Evolutionary conservation across 2,329 filamentous ascomycete genomes (phyloP).

Genomic region (Aspergillus cejpii): DNA sequence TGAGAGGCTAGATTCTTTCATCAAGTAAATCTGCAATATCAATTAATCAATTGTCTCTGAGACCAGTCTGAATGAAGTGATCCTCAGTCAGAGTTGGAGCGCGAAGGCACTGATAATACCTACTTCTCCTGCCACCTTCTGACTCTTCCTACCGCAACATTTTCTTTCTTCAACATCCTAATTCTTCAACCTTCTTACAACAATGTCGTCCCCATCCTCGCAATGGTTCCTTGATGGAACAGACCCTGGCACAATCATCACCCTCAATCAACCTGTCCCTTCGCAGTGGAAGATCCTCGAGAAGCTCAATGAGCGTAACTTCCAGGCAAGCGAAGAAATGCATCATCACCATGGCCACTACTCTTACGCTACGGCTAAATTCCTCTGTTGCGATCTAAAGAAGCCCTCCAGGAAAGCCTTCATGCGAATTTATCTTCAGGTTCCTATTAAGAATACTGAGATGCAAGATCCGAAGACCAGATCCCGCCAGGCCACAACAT

Average conservation of each 20-base stretch:
- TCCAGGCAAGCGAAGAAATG: slow-evolving; percentile 3
- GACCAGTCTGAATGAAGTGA: too few species aligned
- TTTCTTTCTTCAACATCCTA: too few species aligned
- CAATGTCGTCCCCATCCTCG: slow-evolving; percentile 6
- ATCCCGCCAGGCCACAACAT: slow-evolving; percentile 10
- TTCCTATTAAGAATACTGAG: slow-evolving; percentile 7
- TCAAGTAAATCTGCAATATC: too few species aligned
- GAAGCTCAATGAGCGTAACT: slow-evolving; percentile 12
- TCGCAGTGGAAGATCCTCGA: slow-evolving; percentile 13
- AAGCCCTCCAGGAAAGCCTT: slow-evolving; percentile 7
- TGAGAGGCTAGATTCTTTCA: too few species aligned
- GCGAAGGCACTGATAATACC: too few species aligned
- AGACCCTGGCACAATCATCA: slow-evolving; percentile 9
- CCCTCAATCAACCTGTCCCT: slow-evolving; percentile 9
- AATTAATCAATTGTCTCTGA: too few species aligned
- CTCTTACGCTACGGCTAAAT: slow-evolving; percentile 6
- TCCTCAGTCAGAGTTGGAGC: too few species aligned
- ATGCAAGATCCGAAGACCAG: slow-evolving; percentile 8
- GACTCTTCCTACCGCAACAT: too few species aligned
- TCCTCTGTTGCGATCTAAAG: slow-evolving; percentile 2
- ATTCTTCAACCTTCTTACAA: too few species aligned
- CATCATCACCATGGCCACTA: slow-evolving; percentile 1
- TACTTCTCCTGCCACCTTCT: too few species aligned
- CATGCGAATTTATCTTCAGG: slow-evolving; percentile 8
- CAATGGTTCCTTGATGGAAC: slow-evolving; percentile 5